Percentiles rank a stretch among this genome's conserved stretches.
phyloP scores from a whole-genome alignment of 2,329 filamentous ascomycete species.

The Pseudocercospora ulei region DNA sequence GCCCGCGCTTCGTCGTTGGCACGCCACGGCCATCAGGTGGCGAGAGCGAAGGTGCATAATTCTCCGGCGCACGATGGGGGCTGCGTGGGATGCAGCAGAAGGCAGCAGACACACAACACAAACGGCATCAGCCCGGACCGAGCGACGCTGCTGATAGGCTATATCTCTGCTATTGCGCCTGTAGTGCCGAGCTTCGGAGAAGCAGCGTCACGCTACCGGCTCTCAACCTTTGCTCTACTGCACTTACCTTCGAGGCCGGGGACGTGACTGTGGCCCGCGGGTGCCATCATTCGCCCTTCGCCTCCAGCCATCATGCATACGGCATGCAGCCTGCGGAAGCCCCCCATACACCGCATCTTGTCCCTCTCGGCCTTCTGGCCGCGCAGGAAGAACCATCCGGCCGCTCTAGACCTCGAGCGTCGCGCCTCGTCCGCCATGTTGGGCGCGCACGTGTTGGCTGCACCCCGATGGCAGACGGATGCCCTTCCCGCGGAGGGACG shows the following conservation, averaged over 20 bases:
- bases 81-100: conserved; percentile 3
- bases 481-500: background rate
- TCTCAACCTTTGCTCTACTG: conserved; percentile 17
- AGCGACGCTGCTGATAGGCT: conserved; percentile 1
- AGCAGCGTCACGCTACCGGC: conserved; percentile 6
- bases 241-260: too few relatives aligned
- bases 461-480: background rate
- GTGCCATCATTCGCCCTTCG: too few relatives aligned
- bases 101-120: background rate
- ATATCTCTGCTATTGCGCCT: background rate
- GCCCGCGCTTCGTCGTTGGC: background rate
- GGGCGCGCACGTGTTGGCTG: conserved; percentile 1
- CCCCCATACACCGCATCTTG: too few relatives aligned
- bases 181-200: background rate
- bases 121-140: conserved; percentile 3
- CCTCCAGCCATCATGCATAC: too few relatives aligned
- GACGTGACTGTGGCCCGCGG: too few relatives aligned
- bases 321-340: too few relatives aligned
- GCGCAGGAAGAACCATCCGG: background rate
- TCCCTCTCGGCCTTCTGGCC: too few relatives aligned
- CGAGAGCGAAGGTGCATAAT: background rate
- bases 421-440: background rate
- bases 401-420: background rate
- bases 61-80: background rate
- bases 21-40: background rate